Evolutionary conservation across 257 asterid genomes (phyloP), one percentile per base, ranked within the genome.

Genomic region (Datura wrightii): DNA sequence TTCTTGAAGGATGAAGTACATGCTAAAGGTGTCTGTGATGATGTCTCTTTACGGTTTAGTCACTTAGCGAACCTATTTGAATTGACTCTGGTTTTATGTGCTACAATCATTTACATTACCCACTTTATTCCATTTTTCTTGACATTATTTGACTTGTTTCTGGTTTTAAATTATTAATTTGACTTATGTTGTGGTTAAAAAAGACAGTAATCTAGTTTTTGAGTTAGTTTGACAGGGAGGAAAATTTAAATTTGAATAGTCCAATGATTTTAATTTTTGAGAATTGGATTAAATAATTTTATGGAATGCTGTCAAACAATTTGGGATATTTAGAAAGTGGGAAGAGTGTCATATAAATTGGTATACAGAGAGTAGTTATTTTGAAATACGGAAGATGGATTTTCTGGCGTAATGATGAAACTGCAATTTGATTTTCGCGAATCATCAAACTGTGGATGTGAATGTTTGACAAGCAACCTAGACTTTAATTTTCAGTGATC

Each of bases 401-500:
- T 72, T 48, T 48, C 34, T n/a, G 42, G 42, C 11, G 18, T 19
- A 46, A 48, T 74, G 42, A 74, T 46, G 41, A 19, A 19, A 74
- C 6, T 24, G 80, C 80, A 46, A 74, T 46, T 48, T 46, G 42
- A 74, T 74, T 74, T 48, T 74, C 19, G 14, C 2, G 59, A 74
- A 41, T 50, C 62, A 76, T 76, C 82, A 50, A 31, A 34, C 81
- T 76, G 46, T 48, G 82, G 46, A 50, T 13, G 24, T 46, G 41
- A 72, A 46, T 46, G 80, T 46, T 13, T 74, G 59, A 46, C 82
- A 76, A 31, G 82, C 62, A 50, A 50, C 82, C 62, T 76, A 76
- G 24, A 76, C 15, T 50, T 74, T 9, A 34, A 50, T 31, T 76
- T 76, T 76, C 44, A 4, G 37, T 42, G 79, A n/a, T 10, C 55